phyloP scores from a whole-genome alignment of 2,329 filamentous ascomycete genomes.

The Cryphonectria japonica region DNA sequence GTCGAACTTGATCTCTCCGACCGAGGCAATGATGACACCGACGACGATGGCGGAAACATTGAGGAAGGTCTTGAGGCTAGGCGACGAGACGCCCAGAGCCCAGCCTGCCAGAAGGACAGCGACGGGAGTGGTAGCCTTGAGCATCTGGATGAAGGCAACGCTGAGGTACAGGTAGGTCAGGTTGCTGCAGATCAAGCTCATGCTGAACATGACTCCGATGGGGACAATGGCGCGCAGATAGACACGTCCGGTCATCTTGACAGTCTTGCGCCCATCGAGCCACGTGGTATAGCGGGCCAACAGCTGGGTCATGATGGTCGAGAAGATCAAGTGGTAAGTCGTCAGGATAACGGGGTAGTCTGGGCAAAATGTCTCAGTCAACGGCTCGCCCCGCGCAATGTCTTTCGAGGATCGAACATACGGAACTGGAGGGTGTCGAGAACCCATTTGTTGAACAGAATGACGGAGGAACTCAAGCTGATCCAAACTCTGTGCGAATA shows the following conservation, averaged over 20 bases:
- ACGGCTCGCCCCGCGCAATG: conserved; percentile 11
- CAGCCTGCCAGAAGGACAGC: conserved; percentile 90
- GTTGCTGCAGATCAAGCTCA: conserved; percentile 96
- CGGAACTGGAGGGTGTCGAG: conserved; percentile 83
- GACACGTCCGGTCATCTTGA: conserved; percentile 95
- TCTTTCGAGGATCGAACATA: conserved; percentile 48
- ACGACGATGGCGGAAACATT: conserved; percentile 96
- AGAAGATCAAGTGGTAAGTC: conserved; percentile 94
- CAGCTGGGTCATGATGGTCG: conserved; percentile 91
- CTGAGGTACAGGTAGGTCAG: conserved; percentile 93
- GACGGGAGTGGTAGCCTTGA: conserved; percentile 97
- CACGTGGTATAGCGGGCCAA: conserved; percentile 87
- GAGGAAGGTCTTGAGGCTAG: conserved; percentile 82
- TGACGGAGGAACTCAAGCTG: conserved; percentile 86
- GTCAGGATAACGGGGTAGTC: conserved; percentile 81
- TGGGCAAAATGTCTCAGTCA: conserved; percentile 42
- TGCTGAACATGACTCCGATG: conserved; percentile 93
- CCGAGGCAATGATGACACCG: conserved; percentile 90
- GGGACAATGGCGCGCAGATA: conserved; percentile 93
- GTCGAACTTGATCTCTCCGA: conserved; percentile 95
- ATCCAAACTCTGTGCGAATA: conserved; percentile 78
- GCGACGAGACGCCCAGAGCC: conserved; percentile 80
- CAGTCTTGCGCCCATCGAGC: conserved; percentile 91
- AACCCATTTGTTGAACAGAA: conserved; percentile 99
- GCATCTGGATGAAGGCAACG: conserved; percentile 98